A percentile compares a stretch with the other conserved stretches of the same genome.
Evolutionary conservation across 1,284 basidiomycete genomes (phyloP).

Genomic region (Melampsora occidentalis): DNA sequence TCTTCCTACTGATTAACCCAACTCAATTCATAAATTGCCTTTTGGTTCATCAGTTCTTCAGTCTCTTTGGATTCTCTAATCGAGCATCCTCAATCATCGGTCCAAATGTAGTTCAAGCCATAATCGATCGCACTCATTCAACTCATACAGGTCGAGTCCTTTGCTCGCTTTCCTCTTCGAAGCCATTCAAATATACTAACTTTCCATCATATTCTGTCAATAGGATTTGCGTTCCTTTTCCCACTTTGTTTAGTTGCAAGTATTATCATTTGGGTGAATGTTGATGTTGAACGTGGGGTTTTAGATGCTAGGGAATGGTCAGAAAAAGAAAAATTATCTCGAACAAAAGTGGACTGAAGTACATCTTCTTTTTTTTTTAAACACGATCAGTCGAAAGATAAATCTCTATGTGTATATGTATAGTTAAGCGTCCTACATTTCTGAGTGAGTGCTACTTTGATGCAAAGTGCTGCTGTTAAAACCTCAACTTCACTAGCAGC

Average conservation of each 20-base stretch:
- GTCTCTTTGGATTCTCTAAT: constrained; percentile 43
- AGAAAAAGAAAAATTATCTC: background rate
- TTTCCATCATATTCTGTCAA: background rate
- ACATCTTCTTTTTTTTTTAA: background rate
- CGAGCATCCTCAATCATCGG: constrained; percentile 42
- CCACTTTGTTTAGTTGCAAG: constrained; percentile 24
- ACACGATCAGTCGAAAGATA: too few species aligned
- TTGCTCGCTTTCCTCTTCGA: background rate
- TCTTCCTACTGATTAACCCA: background rate
- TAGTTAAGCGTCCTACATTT: too few species aligned
- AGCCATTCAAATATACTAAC: background rate
- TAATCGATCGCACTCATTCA: constrained; percentile 23
- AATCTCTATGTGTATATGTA: too few species aligned
- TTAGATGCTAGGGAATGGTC: constrained; percentile 5
- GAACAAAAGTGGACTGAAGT: background rate
- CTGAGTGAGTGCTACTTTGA: too few species aligned
- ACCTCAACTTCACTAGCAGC: too few species aligned
- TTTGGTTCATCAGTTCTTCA: constrained; percentile 28
- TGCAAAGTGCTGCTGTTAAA: too few species aligned
- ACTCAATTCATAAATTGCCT: background rate
- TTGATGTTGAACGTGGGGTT: constrained; percentile 23
- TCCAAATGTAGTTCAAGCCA: constrained; percentile 37
- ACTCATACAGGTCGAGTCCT: constrained; percentile 30
- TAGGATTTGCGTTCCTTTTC: constrained; percentile 37
- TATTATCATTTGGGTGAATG: constrained; percentile 4